phyloP scores from a whole-genome alignment of 2,329 filamentous ascomycete genomes.

The Colletotrichum acutatum region DNA sequence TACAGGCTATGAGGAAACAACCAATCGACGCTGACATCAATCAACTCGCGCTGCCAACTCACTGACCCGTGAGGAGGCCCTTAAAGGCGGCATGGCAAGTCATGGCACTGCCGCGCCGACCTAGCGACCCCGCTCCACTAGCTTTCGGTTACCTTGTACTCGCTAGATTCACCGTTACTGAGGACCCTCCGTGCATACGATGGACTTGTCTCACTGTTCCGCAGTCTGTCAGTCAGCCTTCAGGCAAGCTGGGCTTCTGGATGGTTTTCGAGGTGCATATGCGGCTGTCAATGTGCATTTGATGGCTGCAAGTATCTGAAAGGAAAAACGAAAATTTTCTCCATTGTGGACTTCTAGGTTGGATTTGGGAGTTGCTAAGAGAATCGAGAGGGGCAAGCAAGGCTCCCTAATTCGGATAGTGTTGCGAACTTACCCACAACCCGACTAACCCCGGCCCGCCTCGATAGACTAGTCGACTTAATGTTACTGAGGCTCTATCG shows the following conservation, averaged over 20 bases:
- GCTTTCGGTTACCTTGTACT: background rate
- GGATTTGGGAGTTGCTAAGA: slow-evolving; percentile 10
- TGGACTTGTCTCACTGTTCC: background rate
- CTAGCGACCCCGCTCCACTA: slow-evolving; percentile 19
- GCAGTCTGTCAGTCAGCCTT: background rate
- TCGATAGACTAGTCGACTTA: background rate
- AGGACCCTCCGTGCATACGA: slow-evolving; percentile 12
- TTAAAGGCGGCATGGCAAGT: background rate
- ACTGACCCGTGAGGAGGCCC: background rate
- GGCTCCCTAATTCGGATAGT: slow-evolving; percentile 24
- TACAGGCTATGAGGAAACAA: background rate
- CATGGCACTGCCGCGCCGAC: background rate
- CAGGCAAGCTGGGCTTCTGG: background rate
- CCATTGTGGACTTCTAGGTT: background rate
- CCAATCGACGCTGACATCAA: background rate
- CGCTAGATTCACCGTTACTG: slow-evolving; percentile 18
- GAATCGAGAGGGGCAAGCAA: slow-evolving; percentile 13
- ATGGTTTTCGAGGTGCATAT: slow-evolving; percentile 3
- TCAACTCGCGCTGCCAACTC: background rate
- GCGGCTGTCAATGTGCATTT: slow-evolving; percentile 17
- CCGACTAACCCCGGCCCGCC: background rate
- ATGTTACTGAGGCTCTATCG: slow-evolving; percentile 25
- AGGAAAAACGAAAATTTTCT: background rate
- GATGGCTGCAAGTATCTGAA: slow-evolving; percentile 8
- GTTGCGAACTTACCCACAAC: slow-evolving; percentile 31